A percentile compares a stretch with the other conserved stretches of the same genome.
These are phyloP conservation scores for Russula olivacea DNA, from an alignment of 768 basidiomycete genomes.

Conservation along the genomic window DNA sequence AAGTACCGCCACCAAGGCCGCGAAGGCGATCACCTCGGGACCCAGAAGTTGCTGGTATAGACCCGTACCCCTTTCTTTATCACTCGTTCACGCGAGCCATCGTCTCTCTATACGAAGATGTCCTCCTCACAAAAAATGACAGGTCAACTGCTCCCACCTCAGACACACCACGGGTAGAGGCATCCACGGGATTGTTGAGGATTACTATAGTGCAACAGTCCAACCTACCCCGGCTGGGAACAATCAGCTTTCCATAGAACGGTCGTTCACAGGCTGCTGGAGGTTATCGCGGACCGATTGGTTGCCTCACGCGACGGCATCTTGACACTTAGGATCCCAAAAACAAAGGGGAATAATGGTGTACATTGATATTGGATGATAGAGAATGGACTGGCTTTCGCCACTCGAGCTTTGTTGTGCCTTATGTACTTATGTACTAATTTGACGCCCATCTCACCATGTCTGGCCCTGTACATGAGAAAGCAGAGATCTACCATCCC, in stretches of 20 bases:
- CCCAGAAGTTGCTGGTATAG: constrained; percentile 16
- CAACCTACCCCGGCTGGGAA: constrained; percentile 25
- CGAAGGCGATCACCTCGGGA: constrained; percentile 16
- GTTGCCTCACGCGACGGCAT: constrained; percentile 69
- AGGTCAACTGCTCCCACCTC: neutral
- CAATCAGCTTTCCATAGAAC: constrained; percentile 51
- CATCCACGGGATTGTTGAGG: neutral
- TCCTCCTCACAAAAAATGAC: constrained; percentile 6
- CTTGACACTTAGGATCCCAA: constrained; percentile 55
- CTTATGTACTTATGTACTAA: constrained; percentile 8
- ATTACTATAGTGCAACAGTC: neutral
- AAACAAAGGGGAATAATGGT: constrained; percentile 52
- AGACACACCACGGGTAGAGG: neutral
- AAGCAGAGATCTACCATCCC: neutral
- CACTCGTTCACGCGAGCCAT: constrained; percentile 10
- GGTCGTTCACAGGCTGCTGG: constrained; percentile 49
- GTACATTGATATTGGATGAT: constrained; percentile 43
- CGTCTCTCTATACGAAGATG: constrained; percentile 24
- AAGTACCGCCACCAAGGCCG: neutral
- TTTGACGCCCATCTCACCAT: constrained; percentile 17
- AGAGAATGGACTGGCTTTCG: neutral
- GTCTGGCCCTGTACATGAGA: constrained; percentile 3
- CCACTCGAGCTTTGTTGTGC: neutral
- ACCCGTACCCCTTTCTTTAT: constrained; percentile 4
- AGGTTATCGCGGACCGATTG: constrained; percentile 66